phyloP scores from a whole-genome alignment of 345 rosid species.

The Ceriops zippeliana region DNA sequence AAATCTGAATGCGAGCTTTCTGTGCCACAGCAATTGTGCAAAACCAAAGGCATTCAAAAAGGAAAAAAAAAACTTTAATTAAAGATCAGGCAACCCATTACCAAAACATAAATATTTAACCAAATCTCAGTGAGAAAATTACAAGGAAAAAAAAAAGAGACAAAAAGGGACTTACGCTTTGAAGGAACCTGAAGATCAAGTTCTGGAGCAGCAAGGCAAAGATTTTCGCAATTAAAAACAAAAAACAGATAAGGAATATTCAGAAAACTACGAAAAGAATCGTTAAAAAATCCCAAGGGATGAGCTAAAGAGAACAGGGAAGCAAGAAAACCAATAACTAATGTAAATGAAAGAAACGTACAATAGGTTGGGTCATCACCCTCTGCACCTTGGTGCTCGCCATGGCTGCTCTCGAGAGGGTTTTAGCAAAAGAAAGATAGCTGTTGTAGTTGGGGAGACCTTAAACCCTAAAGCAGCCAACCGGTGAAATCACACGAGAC shows the following conservation, averaged over 20 bases:
- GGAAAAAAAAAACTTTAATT: neutral
- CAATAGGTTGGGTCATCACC: constrained; percentile 86
- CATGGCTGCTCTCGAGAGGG: constrained; percentile 37
- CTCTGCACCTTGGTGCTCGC: constrained; percentile 87
- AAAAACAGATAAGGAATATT: neutral
- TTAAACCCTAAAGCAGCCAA: too few relatives aligned
- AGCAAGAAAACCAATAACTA: neutral
- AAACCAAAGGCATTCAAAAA: too few relatives aligned
- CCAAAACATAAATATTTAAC: neutral
- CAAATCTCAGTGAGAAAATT: neutral
- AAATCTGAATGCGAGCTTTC: constrained; percentile 98
- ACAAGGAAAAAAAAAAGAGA: neutral
- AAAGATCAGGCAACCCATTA: neutral
- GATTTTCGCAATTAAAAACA: neutral
- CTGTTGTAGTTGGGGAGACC: too few relatives aligned
- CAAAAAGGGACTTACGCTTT: constrained; percentile 54
- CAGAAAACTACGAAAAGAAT: neutral
- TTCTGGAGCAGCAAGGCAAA: constrained; percentile 41
- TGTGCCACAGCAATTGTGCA: constrained; percentile 20
- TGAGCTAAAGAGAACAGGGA: neutral
- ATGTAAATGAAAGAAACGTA: constrained; percentile 9
- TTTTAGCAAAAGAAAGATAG: neutral
- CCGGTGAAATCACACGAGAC: too few relatives aligned
- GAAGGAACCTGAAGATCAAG: constrained; percentile 92
- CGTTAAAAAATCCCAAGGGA: neutral